These are phyloP conservation scores for Magnusiomyces ingens DNA, from an alignment of 1,139 yeast species.

Conservation along the genomic window DNA sequence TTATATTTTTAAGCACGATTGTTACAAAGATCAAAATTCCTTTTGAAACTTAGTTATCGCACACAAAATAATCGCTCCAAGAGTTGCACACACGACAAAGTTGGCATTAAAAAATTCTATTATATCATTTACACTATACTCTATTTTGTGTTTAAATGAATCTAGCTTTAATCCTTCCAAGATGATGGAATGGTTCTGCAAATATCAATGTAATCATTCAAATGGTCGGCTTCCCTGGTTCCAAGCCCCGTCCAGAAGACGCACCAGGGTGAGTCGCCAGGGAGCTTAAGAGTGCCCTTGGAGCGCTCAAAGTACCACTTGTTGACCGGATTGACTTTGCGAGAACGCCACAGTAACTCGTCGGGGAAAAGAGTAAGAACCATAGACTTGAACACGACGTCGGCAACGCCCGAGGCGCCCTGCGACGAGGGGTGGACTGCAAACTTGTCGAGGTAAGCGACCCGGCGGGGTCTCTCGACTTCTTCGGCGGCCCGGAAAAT, in stretches of 20 bases:
- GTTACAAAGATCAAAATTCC: too few species aligned
- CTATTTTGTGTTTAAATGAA: too few species aligned
- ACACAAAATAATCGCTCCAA: too few species aligned
- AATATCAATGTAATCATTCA: conserved; percentile 36
- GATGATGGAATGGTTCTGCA: conserved; percentile 42
- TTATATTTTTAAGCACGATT: too few species aligned
- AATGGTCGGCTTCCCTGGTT: conserved; percentile 30
- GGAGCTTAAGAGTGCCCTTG: conserved; percentile 54
- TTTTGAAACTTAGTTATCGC: too few species aligned
- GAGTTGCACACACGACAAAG: too few species aligned
- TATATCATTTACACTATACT: too few species aligned
- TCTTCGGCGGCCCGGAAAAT: conserved; percentile 14
- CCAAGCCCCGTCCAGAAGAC: conserved; percentile 59
- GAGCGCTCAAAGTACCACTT: conserved; percentile 97
- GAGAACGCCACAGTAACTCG: conserved; percentile 85
- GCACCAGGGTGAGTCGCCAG: conserved; percentile 50
- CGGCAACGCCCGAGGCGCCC: conserved; percentile 92
- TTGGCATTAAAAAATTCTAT: too few species aligned
- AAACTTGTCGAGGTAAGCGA: conserved; percentile 81
- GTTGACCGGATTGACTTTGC: conserved; percentile 81
- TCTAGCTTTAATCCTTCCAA: conserved; percentile 6
- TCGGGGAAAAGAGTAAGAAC: conserved; percentile 56
- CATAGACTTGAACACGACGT: conserved; percentile 79
- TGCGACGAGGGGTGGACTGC: conserved; percentile 80
- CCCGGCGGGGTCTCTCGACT: conserved; percentile 12